These are phyloP conservation scores for Pogostemon cablin DNA, from an alignment of 257 asterid species.

Conservation along the genomic window DNA sequence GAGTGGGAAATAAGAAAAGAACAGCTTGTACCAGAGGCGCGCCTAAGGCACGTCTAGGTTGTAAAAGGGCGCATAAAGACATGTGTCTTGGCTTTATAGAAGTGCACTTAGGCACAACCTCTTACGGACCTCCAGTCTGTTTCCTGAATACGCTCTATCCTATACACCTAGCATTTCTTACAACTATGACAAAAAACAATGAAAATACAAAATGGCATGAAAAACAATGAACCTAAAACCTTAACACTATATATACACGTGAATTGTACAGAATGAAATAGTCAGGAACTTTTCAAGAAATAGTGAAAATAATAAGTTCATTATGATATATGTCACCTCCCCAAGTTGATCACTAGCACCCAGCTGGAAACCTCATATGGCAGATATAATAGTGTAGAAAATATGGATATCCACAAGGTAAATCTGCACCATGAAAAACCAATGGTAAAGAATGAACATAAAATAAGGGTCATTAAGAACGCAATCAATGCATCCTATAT, in stretches of 20 bases:
- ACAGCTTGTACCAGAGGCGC: background rate
- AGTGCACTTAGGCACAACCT: too few relatives aligned
- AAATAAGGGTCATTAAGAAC: constrained; percentile 1
- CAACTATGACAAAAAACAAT: too few relatives aligned
- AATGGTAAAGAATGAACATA: constrained; percentile 13
- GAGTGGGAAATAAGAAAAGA: background rate
- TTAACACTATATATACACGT: too few relatives aligned
- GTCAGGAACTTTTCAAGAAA: constrained; percentile 9
- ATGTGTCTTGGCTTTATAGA: too few relatives aligned
- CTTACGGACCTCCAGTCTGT: too few relatives aligned
- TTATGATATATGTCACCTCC: constrained; percentile 55
- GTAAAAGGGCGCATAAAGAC: too few relatives aligned
- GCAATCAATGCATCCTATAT: constrained; percentile 21
- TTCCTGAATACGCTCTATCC: too few relatives aligned
- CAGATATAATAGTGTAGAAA: constrained; percentile 89
- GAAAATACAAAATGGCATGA: too few relatives aligned
- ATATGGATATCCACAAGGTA: constrained; percentile 87
- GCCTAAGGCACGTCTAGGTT: too few relatives aligned
- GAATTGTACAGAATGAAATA: background rate
- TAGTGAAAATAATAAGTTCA: background rate
- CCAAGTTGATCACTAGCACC: constrained; percentile 99
- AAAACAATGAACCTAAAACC: too few relatives aligned
- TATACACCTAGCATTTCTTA: too few relatives aligned
- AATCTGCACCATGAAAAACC: constrained; percentile 57
- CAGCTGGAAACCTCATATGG: constrained; percentile 84